Conservation (phyloP, 1,139 yeast genomes). For the Yamadazyma atlantica region DNA sequence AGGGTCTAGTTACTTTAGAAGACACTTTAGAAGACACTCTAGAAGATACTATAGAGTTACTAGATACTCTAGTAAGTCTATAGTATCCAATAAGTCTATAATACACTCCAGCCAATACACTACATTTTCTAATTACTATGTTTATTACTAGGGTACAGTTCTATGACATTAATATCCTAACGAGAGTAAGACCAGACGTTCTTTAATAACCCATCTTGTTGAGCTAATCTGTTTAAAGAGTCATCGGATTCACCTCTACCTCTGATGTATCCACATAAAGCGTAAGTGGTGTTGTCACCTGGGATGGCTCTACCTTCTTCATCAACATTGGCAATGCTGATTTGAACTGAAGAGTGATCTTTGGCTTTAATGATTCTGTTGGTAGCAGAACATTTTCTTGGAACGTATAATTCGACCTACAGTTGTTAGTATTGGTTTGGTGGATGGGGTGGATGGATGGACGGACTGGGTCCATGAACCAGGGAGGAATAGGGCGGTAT, state of each 20-base stretch:
- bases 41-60: no score
- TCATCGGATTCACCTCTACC: slow-evolving; percentile 91
- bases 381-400: slow-evolving; percentile 99
- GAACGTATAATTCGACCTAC: slow-evolving; percentile 99
- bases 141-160: no score
- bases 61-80: no score
- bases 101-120: no score
- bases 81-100: no score
- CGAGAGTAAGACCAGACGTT: slow-evolving; percentile 99
- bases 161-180: slow-evolving; percentile 46
- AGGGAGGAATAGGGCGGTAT: no score
- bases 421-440: slow-evolving; percentile 33
- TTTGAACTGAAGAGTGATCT: slow-evolving; percentile 98
- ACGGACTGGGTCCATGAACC: no score
- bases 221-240: slow-evolving; percentile 98
- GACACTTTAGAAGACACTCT: no score
- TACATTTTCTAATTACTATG: background rate
- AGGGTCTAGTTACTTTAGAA: no score
- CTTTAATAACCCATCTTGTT: slow-evolving; percentile 96
- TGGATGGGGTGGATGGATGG: no score
- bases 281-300: slow-evolving; percentile 92
- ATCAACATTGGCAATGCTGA: slow-evolving; percentile 61
- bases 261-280: slow-evolving; percentile 92
- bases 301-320: slow-evolving; percentile 95
- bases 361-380: slow-evolving; percentile 99